Evolutionary conservation across 2,329 filamentous ascomycete genomes (phyloP).

Genomic region (Ophiosphaerella narmari): DNA sequence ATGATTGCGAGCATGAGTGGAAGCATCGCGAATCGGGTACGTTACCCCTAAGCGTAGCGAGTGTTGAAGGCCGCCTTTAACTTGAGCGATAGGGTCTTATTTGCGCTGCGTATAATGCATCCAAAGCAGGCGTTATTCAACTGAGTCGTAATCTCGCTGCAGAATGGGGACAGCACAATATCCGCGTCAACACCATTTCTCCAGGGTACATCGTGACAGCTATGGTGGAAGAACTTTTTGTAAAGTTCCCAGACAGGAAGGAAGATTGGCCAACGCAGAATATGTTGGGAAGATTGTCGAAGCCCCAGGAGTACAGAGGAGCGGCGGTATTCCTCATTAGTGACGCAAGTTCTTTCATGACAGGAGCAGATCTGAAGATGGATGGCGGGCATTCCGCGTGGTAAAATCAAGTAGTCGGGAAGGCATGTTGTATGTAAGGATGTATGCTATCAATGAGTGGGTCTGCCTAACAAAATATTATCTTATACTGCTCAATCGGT

Average conservation of each 20-base stretch:
- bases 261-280: constrained; percentile 81
- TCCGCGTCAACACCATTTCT: constrained; percentile 80
- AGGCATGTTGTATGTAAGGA: no score
- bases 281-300: constrained; percentile 65
- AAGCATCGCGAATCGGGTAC: constrained; percentile 65
- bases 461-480: no score
- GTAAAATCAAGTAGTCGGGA: constrained; percentile 19
- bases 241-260: constrained; percentile 69
- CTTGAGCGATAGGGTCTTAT: constrained; percentile 59
- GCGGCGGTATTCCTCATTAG: constrained; percentile 47
- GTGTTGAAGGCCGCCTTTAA: constrained; percentile 12
- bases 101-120: constrained; percentile 75
- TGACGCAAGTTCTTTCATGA: constrained; percentile 49
- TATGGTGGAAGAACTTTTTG: constrained; percentile 83
- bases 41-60: not conserved
- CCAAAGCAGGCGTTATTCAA: constrained; percentile 75
- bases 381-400: constrained; percentile 47
- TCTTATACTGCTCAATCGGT: constrained; percentile 28
- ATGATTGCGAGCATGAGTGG: constrained; percentile 68
- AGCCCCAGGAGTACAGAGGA: constrained; percentile 44
- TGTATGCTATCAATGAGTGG: no score
- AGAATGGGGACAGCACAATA: constrained; percentile 74
- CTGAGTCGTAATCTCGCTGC: constrained; percentile 71
- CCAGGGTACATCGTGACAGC: constrained; percentile 80
- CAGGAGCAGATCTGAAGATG: constrained; percentile 45